These are phyloP conservation scores for Lactarius deliciosus DNA, from an alignment of 768 basidiomycete genomes.

Conservation along the genomic window DNA sequence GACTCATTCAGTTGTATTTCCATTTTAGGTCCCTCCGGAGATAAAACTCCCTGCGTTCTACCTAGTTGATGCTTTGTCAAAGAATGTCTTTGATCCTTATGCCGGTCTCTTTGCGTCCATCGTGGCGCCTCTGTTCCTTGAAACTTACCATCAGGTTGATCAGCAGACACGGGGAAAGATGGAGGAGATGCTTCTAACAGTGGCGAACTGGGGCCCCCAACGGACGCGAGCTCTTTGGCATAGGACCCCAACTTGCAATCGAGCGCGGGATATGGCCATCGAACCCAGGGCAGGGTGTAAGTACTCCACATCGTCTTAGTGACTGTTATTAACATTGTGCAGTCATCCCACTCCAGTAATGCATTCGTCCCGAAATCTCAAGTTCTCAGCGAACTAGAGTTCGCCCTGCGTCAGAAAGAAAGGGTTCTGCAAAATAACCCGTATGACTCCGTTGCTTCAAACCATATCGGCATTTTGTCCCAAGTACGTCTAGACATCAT, in stretches of 20 bases:
- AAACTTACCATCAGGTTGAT: constrained; percentile 87
- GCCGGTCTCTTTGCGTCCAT: constrained; percentile 79
- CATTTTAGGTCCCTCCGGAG: constrained; percentile 74
- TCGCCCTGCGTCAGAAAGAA: constrained; percentile 78
- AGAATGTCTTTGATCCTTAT: constrained; percentile 94
- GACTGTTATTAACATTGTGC: constrained; percentile 3
- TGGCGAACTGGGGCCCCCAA: constrained; percentile 88
- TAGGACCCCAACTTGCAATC: constrained; percentile 74
- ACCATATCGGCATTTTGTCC: constrained; percentile 74
- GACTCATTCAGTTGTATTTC: constrained; percentile 53
- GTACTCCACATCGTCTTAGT: constrained; percentile 28
- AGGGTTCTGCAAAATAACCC: constrained; percentile 69
- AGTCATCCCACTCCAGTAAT: constrained; percentile 39
- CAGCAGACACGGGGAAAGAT: constrained; percentile 85
- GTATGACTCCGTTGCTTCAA: constrained; percentile 64
- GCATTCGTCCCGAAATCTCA: constrained; percentile 67
- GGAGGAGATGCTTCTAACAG: constrained; percentile 95
- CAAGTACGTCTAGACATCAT: constrained; percentile 54
- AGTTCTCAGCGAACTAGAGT: constrained; percentile 82
- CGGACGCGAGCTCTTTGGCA: constrained; percentile 82
- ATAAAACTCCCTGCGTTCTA: constrained; percentile 95
- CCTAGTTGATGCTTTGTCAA: constrained; percentile 93
- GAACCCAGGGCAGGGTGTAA: constrained; percentile 40
- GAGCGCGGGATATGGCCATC: constrained; percentile 82
- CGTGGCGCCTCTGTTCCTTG: constrained; percentile 81